Evolutionary conservation across 2,329 filamentous ascomycete genomes (phyloP).

Genomic region (Ceratocystis diversiconidia): DNA sequence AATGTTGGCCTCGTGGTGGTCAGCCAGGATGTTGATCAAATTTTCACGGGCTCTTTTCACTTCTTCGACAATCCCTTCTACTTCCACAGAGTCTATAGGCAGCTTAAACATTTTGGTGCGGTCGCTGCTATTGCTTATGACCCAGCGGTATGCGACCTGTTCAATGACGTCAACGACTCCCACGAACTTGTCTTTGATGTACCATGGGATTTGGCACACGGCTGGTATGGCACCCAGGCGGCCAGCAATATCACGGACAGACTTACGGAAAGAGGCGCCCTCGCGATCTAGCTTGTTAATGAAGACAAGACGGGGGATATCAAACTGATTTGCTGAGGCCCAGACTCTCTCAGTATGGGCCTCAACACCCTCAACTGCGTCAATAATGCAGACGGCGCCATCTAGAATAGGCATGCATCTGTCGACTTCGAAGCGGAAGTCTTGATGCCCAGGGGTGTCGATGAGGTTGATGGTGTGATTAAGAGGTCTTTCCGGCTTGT

Average conservation of each 20-base stretch:
- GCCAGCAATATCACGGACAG: slow-evolving; percentile 71
- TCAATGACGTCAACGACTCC: slow-evolving; percentile 77
- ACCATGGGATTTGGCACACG: slow-evolving; percentile 92
- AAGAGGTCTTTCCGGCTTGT: background rate
- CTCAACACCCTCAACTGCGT: slow-evolving; percentile 86
- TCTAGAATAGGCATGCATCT: slow-evolving; percentile 78
- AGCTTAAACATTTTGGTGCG: slow-evolving; percentile 29
- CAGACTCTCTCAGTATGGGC: slow-evolving; percentile 96
- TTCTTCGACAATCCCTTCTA: slow-evolving; percentile 32
- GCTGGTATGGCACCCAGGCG: slow-evolving; percentile 73
- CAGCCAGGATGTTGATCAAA: slow-evolving; percentile 71
- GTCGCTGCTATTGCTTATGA: slow-evolving; percentile 26
- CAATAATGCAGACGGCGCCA: slow-evolving; percentile 82
- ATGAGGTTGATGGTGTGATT: slow-evolving; percentile 64
- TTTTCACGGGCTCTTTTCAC: slow-evolving; percentile 60
- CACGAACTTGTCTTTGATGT: slow-evolving; percentile 63
- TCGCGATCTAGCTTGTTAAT: slow-evolving; percentile 70
- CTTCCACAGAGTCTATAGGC: slow-evolving; percentile 14
- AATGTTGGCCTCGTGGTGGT: slow-evolving; percentile 75
- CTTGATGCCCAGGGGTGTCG: slow-evolving; percentile 90
- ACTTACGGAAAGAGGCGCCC: slow-evolving; percentile 65
- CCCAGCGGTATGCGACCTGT: slow-evolving; percentile 60
- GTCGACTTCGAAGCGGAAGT: slow-evolving; percentile 94
- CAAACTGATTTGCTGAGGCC: slow-evolving; percentile 73
- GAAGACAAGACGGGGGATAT: slow-evolving; percentile 66